Evolutionary conservation across 1,139 yeast species (phyloP), one percentile per base, ranked within the genome.

Genomic region (Nakaseomyces uthaithaninus): DNA sequence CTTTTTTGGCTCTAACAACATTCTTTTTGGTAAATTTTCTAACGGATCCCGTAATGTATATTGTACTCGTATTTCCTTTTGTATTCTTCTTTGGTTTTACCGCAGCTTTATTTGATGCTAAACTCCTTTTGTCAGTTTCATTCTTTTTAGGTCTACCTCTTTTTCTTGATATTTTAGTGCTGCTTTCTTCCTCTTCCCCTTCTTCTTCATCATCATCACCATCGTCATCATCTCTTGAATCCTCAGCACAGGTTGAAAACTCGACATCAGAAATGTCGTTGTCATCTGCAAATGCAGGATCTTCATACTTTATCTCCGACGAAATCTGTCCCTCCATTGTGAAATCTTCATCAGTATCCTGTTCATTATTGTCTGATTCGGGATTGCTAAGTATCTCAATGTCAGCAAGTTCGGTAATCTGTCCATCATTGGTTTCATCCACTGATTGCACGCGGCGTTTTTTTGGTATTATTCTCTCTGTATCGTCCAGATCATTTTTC

Each of bases 1-100:
- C 59, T 42, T 57, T 58, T 37, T 57, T 59, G 7, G 63, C 61
- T 33, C 63, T 51, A 11, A 48, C 56, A 15, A 58, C 60, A 40
- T 58, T 59, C 33, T 50, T 57, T 39, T 57, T 59, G 1, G 61
- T 55, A 31, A 54, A 57, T 26, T 56, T 55, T 38, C 53, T 53
- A 17, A 53, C 45, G 2, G 44, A 37, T 2, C 45, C 42, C 2
- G 43, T 25, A 12, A 28, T 33, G 20, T 28, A 31, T 19, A 20
- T 19, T n/a, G 24, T 19, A 19, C 35, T 31, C 4, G 17, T 19
- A 19, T 31, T 19, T 12, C 35, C 35, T n/a, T 31, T 31, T 7
- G 25, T 19, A 10, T 8, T 14, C 14, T 23, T 34, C 12, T 15
- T 33, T 26, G 28, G 3, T 38, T 41, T n/a, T 40, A 23, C 6